These are phyloP conservation scores for Alternaria sp. DNA, from an alignment of 2,329 filamentous ascomycete genomes.

Conservation along the genomic window DNA sequence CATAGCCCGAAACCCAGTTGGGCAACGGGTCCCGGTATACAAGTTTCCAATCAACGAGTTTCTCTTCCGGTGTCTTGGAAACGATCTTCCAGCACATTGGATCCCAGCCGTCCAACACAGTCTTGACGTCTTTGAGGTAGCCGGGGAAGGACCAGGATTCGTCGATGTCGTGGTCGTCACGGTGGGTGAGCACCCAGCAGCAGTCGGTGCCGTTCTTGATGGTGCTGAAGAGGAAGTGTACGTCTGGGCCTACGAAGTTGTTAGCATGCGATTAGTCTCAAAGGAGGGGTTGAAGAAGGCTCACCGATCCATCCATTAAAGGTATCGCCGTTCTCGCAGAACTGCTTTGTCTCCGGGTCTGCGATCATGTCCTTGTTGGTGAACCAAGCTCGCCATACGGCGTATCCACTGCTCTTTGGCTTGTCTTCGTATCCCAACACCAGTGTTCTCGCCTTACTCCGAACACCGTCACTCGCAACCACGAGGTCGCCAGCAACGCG, in stretches of 20 bases:
- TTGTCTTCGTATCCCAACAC: slow-evolving; percentile 61
- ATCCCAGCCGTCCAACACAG: slow-evolving; percentile 43
- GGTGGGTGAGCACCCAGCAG: slow-evolving; percentile 48
- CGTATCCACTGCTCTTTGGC: slow-evolving; percentile 61
- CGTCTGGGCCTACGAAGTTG: slow-evolving; percentile 37
- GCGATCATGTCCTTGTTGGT: slow-evolving; percentile 47
- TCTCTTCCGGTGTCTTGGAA: slow-evolving; percentile 44
- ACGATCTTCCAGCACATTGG: slow-evolving; percentile 44
- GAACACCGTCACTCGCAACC: slow-evolving; percentile 61
- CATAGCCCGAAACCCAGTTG: slow-evolving; percentile 59
- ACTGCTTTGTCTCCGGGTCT: slow-evolving; percentile 46
- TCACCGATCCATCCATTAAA: slow-evolving; percentile 48
- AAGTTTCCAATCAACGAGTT: slow-evolving; percentile 61
- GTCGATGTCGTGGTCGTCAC: slow-evolving; percentile 43
- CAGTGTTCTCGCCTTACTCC: slow-evolving; percentile 58
- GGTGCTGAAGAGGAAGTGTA: slow-evolving; percentile 49
- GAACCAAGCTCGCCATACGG: slow-evolving; percentile 59
- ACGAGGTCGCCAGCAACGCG: slow-evolving; percentile 58
- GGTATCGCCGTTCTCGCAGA: slow-evolving; percentile 47
- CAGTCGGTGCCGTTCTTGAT: slow-evolving; percentile 45
- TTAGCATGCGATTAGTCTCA: background rate
- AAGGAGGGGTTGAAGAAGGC: background rate
- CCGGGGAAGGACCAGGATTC: slow-evolving; percentile 48
- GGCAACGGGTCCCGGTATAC: slow-evolving; percentile 61
- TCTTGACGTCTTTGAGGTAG: slow-evolving; percentile 39